A percentile compares a stretch with the other conserved stretches of the same genome.
Conservation (phyloP, 164 flowering plant species). For the Litsea cubeba region DNA sequence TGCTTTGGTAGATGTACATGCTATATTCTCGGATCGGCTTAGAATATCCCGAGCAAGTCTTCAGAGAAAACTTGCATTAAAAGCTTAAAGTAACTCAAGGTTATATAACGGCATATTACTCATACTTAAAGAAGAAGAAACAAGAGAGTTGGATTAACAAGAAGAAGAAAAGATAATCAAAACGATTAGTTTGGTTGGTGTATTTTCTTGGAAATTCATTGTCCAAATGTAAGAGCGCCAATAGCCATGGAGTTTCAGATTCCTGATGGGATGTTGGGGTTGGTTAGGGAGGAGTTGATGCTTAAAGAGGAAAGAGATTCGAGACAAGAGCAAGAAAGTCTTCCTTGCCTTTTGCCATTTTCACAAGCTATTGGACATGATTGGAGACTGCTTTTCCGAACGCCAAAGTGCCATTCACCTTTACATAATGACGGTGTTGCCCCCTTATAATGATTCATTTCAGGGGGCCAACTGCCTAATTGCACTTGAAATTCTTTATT, state of each 20-base stretch:
- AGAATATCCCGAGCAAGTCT: neutral
- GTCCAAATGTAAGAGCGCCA: neutral
- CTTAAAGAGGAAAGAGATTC: neutral
- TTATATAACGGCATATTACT: neutral
- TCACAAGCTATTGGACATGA: slow-evolving; percentile 2
- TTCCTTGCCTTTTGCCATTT: slow-evolving; percentile 1
- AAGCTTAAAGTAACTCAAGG: neutral
- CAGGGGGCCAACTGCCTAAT: too few species aligned
- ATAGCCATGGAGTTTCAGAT: neutral
- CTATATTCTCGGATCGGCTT: too few species aligned
- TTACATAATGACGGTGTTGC: neutral
- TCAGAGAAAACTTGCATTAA: neutral
- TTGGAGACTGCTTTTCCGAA: neutral
- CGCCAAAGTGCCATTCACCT: neutral
- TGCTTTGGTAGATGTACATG: too few species aligned
- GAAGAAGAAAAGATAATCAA: neutral
- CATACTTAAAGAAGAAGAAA: neutral
- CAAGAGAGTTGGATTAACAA: too few species aligned
- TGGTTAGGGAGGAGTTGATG: neutral
- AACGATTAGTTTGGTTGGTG: neutral
- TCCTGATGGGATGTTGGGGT: slow-evolving; percentile 1
- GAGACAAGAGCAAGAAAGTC: slow-evolving; percentile 1
- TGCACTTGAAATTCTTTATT: too few species aligned
- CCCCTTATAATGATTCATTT: neutral
- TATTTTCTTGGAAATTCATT: neutral